Evolutionary conservation across 2,329 filamentous ascomycete species (phyloP).

Genomic region (Trichoderma koningii): DNA sequence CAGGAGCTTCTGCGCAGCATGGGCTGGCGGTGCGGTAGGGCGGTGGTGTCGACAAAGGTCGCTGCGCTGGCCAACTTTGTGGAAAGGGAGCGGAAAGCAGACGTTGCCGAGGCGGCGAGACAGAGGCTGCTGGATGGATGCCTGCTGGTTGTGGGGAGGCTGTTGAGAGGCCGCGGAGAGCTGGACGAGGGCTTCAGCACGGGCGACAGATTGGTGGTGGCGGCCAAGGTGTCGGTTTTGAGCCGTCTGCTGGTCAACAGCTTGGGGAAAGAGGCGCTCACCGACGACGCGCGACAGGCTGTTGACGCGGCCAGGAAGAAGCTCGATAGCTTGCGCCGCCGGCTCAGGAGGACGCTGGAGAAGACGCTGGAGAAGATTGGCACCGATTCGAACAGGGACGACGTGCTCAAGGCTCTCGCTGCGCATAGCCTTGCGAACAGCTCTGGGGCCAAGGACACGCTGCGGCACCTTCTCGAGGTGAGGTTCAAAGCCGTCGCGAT

Average conservation of each 20-base stretch:
- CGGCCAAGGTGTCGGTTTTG: slow-evolving; percentile 74
- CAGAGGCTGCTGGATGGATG: slow-evolving; percentile 56
- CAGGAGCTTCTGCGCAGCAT: slow-evolving; percentile 72
- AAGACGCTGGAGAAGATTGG: slow-evolving; percentile 67
- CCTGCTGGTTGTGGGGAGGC: slow-evolving; percentile 50
- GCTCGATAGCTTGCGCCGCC: slow-evolving; percentile 61
- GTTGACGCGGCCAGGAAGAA: slow-evolving; percentile 66
- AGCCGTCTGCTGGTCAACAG: slow-evolving; percentile 74
- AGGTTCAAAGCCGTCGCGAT: slow-evolving; percentile 68
- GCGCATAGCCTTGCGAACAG: slow-evolving; percentile 82
- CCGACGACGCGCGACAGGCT: slow-evolving; percentile 40
- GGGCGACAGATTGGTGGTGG: slow-evolving; percentile 57
- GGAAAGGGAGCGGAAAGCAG: slow-evolving; percentile 34
- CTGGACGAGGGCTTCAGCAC: slow-evolving; percentile 38
- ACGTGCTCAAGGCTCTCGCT: slow-evolving; percentile 72
- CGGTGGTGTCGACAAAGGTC: slow-evolving; percentile 67
- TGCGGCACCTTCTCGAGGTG: slow-evolving; percentile 76
- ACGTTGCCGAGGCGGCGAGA: slow-evolving; percentile 44
- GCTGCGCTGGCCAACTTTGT: slow-evolving; percentile 56
- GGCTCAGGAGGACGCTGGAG: slow-evolving; percentile 68
- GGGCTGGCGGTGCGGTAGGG: slow-evolving; percentile 74
- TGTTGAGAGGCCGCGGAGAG: slow-evolving; percentile 48
- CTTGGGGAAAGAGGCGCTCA: slow-evolving; percentile 55
- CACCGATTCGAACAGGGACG: slow-evolving; percentile 49
- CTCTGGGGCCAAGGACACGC: slow-evolving; percentile 75